A percentile compares a stretch with the other conserved stretches of the same genome.
Evolutionary conservation across 1,284 basidiomycete species (phyloP).

Genomic region (Moesziomyces sp.): DNA sequence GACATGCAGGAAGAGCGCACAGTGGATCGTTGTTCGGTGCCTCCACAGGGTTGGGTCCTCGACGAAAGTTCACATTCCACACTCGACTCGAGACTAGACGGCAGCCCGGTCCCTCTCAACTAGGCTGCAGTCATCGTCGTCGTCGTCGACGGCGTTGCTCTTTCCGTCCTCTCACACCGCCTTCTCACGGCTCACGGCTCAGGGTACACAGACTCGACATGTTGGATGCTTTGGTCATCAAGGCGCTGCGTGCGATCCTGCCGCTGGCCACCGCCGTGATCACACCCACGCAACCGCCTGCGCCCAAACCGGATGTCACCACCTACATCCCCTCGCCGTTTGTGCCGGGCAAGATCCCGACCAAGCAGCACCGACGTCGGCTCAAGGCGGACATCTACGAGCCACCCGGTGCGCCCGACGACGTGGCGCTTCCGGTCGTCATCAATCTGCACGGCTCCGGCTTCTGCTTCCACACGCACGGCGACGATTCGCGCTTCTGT

Average conservation of each 20-base stretch:
- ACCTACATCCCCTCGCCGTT: constrained; percentile 47
- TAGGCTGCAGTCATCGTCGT: too few species aligned
- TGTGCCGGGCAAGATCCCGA: constrained; percentile 32
- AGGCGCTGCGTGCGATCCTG: constrained; percentile 32
- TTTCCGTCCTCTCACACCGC: background rate
- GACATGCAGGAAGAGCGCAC: too few species aligned
- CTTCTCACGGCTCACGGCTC: background rate
- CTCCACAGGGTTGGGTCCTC: too few species aligned
- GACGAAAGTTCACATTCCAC: too few species aligned
- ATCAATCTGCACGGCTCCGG: constrained; percentile 56
- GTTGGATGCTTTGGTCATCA: constrained; percentile 36
- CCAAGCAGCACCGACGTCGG: constrained; percentile 31
- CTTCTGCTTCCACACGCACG: constrained; percentile 44
- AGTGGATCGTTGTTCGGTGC: too few species aligned
- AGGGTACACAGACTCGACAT: background rate
- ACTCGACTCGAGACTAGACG: too few species aligned
- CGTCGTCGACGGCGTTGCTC: background rate
- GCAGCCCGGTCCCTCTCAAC: too few species aligned
- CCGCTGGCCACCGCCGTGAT: constrained; percentile 26
- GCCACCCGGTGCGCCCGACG: constrained; percentile 17
- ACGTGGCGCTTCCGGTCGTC: constrained; percentile 36
- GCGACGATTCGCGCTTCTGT: constrained; percentile 47
- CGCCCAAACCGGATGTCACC: constrained; percentile 32
- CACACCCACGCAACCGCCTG: constrained; percentile 34
- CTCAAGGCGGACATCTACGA: constrained; percentile 46